These are phyloP conservation scores for Phyllosticta paracitricarpa DNA, from an alignment of 2,329 filamentous ascomycete species.

Conservation along the genomic window DNA sequence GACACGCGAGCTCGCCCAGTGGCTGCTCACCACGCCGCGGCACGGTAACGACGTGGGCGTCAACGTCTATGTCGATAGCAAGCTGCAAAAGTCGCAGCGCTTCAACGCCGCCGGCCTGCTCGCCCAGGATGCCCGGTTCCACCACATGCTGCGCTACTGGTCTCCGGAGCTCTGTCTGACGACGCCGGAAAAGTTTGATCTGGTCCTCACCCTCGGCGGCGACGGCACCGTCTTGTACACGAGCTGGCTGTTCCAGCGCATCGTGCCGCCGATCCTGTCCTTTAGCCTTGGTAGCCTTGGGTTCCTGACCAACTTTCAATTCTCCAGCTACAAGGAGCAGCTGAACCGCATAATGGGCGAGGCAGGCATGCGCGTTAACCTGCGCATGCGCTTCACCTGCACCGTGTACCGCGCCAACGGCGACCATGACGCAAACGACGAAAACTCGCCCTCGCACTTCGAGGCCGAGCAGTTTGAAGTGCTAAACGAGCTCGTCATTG, in stretches of 20 bases:
- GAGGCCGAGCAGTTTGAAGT: constrained; percentile 97
- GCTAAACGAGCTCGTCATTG: constrained; percentile 95
- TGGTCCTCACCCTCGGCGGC: constrained; percentile 79
- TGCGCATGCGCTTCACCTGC: constrained; percentile 98
- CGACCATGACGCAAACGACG: constrained; percentile 19
- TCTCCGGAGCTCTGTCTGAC: constrained; percentile 92
- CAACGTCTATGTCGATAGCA: constrained; percentile 96
- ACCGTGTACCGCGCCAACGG: constrained; percentile 71
- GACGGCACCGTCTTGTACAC: constrained; percentile 84
- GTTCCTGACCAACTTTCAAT: constrained; percentile 85
- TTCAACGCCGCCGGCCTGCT: constrained; percentile 70
- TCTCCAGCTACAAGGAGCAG: constrained; percentile 76
- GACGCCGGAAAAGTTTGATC: constrained; percentile 86
- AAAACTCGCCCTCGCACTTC: constrained; percentile 46
- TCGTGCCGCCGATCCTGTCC: constrained; percentile 75
- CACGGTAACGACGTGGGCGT: constrained; percentile 80
- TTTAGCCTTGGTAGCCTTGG: constrained; percentile 78
- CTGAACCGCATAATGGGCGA: constrained; percentile 87
- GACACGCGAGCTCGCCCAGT: constrained; percentile 77
- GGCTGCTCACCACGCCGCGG: constrained; percentile 79
- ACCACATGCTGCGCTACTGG: constrained; percentile 88
- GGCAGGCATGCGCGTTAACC: constrained; percentile 89
- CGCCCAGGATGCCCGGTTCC: constrained; percentile 63
- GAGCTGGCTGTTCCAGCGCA: constrained; percentile 83
- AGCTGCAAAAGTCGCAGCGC: constrained; percentile 76